phyloP scores from a whole-genome alignment of 768 basidiomycete genomes.

The Cyclocybe aegerita region DNA sequence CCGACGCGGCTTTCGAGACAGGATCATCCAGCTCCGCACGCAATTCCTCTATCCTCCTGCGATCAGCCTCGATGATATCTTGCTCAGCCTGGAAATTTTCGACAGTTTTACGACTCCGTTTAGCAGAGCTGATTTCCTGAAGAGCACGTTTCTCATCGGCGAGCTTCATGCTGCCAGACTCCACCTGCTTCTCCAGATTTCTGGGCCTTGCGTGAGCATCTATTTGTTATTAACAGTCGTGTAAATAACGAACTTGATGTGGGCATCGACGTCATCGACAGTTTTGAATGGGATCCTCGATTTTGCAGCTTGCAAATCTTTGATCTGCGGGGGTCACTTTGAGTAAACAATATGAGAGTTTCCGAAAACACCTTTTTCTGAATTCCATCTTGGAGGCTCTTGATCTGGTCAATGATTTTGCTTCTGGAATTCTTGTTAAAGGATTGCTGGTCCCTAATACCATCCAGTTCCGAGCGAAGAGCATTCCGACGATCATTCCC shows the following conservation, averaged over 20 bases:
- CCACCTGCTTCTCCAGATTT: conserved; percentile 84
- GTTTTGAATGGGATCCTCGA: conserved; percentile 79
- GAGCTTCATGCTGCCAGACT: conserved; percentile 88
- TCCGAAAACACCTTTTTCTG: conserved; percentile 67
- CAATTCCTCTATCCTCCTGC: conserved; percentile 71
- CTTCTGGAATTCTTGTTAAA: conserved; percentile 66
- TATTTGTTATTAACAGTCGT: neutral
- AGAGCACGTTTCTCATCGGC: conserved; percentile 95
- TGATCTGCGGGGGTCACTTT: conserved; percentile 49
- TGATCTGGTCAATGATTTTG: conserved; percentile 79
- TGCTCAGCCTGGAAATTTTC: conserved; percentile 83
- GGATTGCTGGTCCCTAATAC: conserved; percentile 77
- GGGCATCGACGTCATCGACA: conserved; percentile 82
- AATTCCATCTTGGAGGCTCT: conserved; percentile 71
- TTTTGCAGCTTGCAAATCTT: conserved; percentile 82
- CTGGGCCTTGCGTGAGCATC: conserved; percentile 36
- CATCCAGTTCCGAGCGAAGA: conserved; percentile 81
- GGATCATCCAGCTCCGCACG: conserved; percentile 89
- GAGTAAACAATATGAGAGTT: conserved; percentile 5
- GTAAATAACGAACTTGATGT: conserved; percentile 64
- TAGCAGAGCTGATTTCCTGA: conserved; percentile 78
- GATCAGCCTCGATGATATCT: conserved; percentile 78
- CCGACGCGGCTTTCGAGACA: conserved; percentile 75
- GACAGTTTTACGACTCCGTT: conserved; percentile 70
- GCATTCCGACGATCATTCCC: conserved; percentile 70